Conservation (phyloP, 768 basidiomycete genomes). For the Lyophyllum atratum region DNA sequence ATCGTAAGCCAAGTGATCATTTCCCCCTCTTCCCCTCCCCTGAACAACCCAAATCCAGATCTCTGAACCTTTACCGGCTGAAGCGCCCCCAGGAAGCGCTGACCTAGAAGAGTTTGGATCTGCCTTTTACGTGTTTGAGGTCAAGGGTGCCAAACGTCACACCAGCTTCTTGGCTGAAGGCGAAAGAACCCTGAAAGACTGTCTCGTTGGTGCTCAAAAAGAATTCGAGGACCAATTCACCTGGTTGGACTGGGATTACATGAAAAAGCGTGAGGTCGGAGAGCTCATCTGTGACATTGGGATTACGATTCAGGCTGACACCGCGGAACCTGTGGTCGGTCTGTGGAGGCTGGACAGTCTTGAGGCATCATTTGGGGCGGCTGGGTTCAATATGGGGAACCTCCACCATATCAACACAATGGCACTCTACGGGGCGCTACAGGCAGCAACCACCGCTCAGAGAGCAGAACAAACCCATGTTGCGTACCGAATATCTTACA, state of each 20-base stretch:
- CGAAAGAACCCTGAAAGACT: not conserved
- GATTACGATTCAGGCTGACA: conserved; percentile 3
- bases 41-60: too few species aligned
- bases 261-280: conserved; percentile 10
- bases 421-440: conserved; percentile 15
- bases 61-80: too few species aligned
- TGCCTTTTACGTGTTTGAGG: conserved; percentile 18
- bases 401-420: conserved; percentile 19
- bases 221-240: conserved; percentile 10
- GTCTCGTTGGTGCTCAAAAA: not conserved
- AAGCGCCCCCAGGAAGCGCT: not conserved
- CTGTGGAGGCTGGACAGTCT: conserved; percentile 18
- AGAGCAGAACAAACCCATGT: conserved; percentile 8
- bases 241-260: conserved; percentile 16
- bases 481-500: conserved; percentile 14
- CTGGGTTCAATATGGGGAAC: conserved; percentile 11
- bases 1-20: too few species aligned
- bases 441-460: conserved; percentile 9
- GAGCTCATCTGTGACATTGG: conserved; percentile 18
- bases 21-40: too few species aligned
- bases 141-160: conserved; percentile 16
- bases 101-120: conserved; percentile 17
- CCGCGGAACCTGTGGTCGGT: conserved; percentile 12
- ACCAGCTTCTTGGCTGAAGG: not conserved
- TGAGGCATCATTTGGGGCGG: conserved; percentile 18